Conservation (phyloP, 768 basidiomycete genomes). For the Mycena crocata region DNA sequence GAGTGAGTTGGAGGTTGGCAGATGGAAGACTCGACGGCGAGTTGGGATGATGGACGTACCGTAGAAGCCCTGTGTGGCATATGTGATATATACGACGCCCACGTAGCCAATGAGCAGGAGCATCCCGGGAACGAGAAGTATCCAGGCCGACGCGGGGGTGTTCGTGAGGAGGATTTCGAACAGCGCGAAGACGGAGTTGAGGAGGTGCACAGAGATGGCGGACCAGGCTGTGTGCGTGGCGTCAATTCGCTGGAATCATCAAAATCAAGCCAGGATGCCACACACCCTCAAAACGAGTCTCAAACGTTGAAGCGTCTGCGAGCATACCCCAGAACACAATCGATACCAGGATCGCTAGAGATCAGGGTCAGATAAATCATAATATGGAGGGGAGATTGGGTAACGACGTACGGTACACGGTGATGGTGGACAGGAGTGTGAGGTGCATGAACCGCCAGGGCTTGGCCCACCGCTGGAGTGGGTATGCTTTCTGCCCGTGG, state of each 20-base stretch:
- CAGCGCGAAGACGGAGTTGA: conserved; percentile 57
- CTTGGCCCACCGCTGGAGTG: conserved; percentile 59
- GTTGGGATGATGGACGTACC: conserved; percentile 46
- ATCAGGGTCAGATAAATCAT: background rate
- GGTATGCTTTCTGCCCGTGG: conserved; percentile 44
- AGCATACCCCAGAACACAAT: conserved; percentile 36
- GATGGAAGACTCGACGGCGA: too few species aligned
- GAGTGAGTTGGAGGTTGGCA: background rate
- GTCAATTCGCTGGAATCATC: background rate
- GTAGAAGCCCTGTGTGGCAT: conserved; percentile 61
- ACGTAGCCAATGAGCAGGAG: conserved; percentile 57
- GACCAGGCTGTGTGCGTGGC: conserved; percentile 47
- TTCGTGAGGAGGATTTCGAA: conserved; percentile 60
- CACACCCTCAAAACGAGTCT: conserved; percentile 18
- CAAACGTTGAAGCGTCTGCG: conserved; percentile 23
- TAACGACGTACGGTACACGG: conserved; percentile 52
- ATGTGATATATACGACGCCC: conserved; percentile 61
- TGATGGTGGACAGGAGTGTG: conserved; percentile 51
- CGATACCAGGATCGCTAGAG: conserved; percentile 42
- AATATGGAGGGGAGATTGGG: background rate
- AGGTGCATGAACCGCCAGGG: conserved; percentile 56
- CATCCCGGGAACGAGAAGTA: conserved; percentile 48
- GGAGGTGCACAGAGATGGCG: conserved; percentile 57
- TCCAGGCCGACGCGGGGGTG: conserved; percentile 50
- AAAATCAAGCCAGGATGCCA: background rate